phyloP scores from a whole-genome alignment of 176 grass and related monocot species.

The Coix lacrymajobi region DNA sequence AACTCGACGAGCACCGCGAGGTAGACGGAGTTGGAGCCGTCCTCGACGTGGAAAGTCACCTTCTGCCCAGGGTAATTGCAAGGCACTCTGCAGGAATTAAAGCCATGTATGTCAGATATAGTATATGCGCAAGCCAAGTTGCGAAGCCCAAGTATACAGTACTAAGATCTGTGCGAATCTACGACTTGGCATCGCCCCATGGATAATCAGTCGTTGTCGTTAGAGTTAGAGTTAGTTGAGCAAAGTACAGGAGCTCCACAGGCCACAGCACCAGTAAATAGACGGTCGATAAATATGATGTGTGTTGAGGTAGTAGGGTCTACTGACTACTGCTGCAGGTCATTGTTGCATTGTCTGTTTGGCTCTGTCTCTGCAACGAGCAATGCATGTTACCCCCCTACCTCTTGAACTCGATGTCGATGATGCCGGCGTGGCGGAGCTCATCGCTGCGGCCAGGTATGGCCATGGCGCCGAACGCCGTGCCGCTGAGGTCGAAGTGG shows the following conservation, averaged over 20 bases:
- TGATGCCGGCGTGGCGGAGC: conserved; percentile 57
- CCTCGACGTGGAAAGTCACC: conserved; percentile 66
- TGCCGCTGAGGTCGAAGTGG: conserved; percentile 74
- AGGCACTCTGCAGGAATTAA: conserved; percentile 31
- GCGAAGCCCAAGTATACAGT: background rate
- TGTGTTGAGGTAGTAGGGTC: background rate
- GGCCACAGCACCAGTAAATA: background rate
- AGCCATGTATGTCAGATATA: background rate
- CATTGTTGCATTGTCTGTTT: background rate
- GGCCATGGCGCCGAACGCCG: conserved; percentile 58
- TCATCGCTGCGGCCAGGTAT: conserved; percentile 29
- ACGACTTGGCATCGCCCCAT: conserved; percentile 11
- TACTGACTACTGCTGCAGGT: background rate
- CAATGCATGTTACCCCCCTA: background rate
- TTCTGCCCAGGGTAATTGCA: conserved; percentile 49
- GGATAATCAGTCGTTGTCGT: background rate
- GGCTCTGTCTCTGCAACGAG: background rate
- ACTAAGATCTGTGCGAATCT: conserved; percentile 18
- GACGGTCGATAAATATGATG: background rate
- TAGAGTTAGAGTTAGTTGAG: background rate
- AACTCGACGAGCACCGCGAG: conserved; percentile 61
- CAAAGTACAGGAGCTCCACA: background rate
- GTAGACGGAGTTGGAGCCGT: conserved; percentile 71
- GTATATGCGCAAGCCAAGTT: background rate
- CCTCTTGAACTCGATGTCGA: conserved; percentile 59